phyloP scores from a whole-genome alignment of 805 yeast species.

The Cyberlindnera americana region DNA sequence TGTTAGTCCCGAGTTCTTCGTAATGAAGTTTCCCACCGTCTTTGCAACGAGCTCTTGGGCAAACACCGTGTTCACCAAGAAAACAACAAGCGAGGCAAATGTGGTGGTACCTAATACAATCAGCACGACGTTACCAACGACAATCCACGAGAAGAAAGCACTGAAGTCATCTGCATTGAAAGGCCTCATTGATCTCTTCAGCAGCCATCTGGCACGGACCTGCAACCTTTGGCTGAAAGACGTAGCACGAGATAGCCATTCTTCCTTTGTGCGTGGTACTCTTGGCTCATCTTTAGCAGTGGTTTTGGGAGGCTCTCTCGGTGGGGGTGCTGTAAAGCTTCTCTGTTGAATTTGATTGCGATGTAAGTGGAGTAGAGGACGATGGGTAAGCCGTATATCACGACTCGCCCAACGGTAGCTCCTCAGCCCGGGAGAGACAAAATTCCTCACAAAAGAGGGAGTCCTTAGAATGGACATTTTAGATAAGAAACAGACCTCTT shows the following conservation, averaged over 20 bases:
- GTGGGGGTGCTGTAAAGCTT: too few relatives aligned
- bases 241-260: slow-evolving; percentile 41
- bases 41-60: slow-evolving; percentile 78
- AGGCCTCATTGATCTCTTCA: slow-evolving; percentile 75
- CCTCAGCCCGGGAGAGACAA: too few relatives aligned
- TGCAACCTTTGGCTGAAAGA: slow-evolving; percentile 38
- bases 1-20: slow-evolving; percentile 74
- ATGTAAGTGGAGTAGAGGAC: too few relatives aligned
- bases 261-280: slow-evolving; percentile 31
- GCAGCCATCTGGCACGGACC: slow-evolving; percentile 64
- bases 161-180: slow-evolving; percentile 89
- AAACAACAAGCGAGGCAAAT: slow-evolving; percentile 74
- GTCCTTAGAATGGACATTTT: not conserved
- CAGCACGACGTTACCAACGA: slow-evolving; percentile 81
- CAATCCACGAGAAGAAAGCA: slow-evolving; percentile 88
- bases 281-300: not conserved
- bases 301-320: not conserved
- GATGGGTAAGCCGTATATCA: not conserved
- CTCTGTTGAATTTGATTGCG: too few relatives aligned
- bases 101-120: slow-evolving; percentile 89
- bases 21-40: slow-evolving; percentile 74
- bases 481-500: too few relatives aligned
- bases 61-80: slow-evolving; percentile 57
- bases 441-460: not conserved
- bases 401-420: not conserved